Conservation (phyloP, 768 basidiomycete species). For the Lactarius akahatsu region DNA sequence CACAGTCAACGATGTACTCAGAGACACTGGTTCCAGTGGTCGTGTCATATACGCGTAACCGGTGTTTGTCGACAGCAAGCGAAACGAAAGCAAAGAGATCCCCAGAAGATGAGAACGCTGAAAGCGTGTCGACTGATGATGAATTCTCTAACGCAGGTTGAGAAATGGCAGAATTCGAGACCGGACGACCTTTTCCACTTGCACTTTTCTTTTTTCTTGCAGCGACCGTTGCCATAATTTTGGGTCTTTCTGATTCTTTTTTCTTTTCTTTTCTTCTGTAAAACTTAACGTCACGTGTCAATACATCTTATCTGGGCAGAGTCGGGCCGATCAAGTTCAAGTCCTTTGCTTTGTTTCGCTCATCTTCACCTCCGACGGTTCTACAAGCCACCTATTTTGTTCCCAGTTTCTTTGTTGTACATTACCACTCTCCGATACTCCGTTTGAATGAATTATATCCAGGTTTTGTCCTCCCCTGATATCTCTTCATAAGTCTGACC, state of each 20-base stretch:
- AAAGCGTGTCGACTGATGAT: conserved; percentile 44
- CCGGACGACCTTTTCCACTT: conserved; percentile 50
- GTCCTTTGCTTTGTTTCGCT: neutral
- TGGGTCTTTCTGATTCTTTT: neutral
- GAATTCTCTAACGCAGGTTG: conserved; percentile 54
- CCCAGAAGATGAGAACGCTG: conserved; percentile 59
- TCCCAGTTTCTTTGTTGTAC: neutral
- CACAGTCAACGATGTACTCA: conserved; percentile 56
- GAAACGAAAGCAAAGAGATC: conserved; percentile 60
- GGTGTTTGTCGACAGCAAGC: conserved; percentile 69
- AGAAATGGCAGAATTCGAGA: conserved; percentile 54
- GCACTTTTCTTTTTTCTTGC: conserved; percentile 56
- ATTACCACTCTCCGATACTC: conserved; percentile 4
- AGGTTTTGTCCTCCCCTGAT: conserved; percentile 38
- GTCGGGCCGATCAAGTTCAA: conserved; percentile 8
- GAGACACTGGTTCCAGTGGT: conserved; percentile 53
- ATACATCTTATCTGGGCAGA: neutral
- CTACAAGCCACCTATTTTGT: neutral
- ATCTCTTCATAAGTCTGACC: conserved; percentile 22
- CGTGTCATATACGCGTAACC: conserved; percentile 63
- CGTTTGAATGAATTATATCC: conserved; percentile 55
- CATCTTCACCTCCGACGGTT: neutral
- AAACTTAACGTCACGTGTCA: conserved; percentile 18
- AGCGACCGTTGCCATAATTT: conserved; percentile 45
- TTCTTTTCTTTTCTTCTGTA: neutral